Conservation (phyloP, 2,329 filamentous ascomycete genomes). For the Graphium sp. region DNA sequence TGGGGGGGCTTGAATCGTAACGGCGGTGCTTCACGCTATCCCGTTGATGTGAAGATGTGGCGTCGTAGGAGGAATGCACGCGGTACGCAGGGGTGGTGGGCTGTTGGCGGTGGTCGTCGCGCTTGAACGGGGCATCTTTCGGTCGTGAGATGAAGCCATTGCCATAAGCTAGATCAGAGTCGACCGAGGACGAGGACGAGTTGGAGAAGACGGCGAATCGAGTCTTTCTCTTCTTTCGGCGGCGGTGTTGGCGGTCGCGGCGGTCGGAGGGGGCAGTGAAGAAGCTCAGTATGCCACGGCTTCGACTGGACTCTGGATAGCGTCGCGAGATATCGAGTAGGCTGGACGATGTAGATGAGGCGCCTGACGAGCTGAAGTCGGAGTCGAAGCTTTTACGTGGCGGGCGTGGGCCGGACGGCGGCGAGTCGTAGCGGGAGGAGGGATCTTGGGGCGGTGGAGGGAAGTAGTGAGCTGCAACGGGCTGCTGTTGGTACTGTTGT, state of each 20-base stretch:
- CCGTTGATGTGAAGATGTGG: too few relatives aligned
- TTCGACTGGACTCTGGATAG: slow-evolving; percentile 24
- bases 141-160: slow-evolving; percentile 33
- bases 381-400: slow-evolving; percentile 2
- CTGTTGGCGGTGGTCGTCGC: slow-evolving; percentile 2
- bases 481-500: too few relatives aligned
- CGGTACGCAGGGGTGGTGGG: too few relatives aligned
- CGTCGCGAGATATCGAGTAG: slow-evolving; percentile 49
- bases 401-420: slow-evolving; percentile 1
- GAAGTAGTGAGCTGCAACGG: slow-evolving; percentile 4
- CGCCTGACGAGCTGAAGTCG: slow-evolving; percentile 17
- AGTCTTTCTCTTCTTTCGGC: slow-evolving; percentile 21
- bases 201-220: slow-evolving; percentile 43
- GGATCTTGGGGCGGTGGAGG: too few relatives aligned
- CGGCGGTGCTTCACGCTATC: too few relatives aligned
- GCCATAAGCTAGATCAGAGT: slow-evolving; percentile 53
- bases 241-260: slow-evolving; percentile 16
- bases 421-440: too few relatives aligned
- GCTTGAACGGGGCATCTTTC: slow-evolving; percentile 4
- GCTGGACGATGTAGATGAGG: slow-evolving; percentile 37
- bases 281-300: slow-evolving; percentile 42
- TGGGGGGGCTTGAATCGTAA: too few relatives aligned
- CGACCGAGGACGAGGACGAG: slow-evolving; percentile 50
- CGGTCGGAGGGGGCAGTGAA: slow-evolving; percentile 45
- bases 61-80: too few relatives aligned